These are phyloP conservation scores for Curvularia spicifera DNA, from an alignment of 2,329 filamentous ascomycete species.

Conservation along the genomic window DNA sequence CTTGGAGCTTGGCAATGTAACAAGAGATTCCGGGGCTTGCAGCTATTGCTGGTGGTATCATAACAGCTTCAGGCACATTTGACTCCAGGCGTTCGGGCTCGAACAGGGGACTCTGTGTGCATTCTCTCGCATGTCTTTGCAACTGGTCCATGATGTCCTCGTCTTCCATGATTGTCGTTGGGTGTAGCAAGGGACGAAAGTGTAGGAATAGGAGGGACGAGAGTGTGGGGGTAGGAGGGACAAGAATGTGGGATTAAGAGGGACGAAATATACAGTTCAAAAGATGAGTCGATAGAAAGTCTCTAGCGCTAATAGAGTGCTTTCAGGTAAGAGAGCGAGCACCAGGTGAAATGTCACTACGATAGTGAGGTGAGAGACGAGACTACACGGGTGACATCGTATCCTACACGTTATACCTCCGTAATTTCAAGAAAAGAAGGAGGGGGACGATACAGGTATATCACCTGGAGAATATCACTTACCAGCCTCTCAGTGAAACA, in stretches of 20 bases:
- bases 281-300: neutral
- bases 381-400: neutral
- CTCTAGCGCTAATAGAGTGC: neutral
- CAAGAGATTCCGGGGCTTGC: neutral
- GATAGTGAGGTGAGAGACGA: slow-evolving; percentile 2
- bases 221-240: neutral
- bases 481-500: neutral
- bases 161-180: neutral
- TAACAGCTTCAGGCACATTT: neutral
- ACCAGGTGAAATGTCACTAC: neutral
- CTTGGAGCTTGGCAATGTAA: slow-evolving; percentile 1
- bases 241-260: neutral
- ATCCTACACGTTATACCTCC: neutral
- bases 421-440: neutral
- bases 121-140: neutral
- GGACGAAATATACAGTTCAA: neutral
- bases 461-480: neutral
- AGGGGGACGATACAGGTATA: neutral
- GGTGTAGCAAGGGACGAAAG: neutral
- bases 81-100: neutral
- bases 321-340: neutral
- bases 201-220: too few species aligned
- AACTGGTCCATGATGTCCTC: neutral
- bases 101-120: slow-evolving; percentile 5
- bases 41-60: neutral